phyloP scores from a whole-genome alignment of 805 yeast species.

The Candida ipomoeae region DNA sequence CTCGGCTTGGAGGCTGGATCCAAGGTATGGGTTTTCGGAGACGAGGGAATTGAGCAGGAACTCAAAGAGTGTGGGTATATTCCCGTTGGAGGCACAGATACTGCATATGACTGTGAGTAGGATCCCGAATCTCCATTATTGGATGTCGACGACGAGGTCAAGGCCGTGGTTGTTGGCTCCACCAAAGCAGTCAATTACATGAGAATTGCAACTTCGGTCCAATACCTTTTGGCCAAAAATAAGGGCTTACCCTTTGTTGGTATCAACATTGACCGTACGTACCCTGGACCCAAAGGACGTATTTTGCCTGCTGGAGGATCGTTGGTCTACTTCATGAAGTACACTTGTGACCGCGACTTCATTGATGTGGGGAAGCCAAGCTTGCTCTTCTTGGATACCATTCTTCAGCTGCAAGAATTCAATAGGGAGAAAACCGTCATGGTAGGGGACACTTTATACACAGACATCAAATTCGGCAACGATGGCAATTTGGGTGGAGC shows the following conservation, averaged over 20 bases:
- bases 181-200: slow-evolving; percentile 35
- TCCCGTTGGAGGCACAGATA: slow-evolving; percentile 35
- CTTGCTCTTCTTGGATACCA: slow-evolving; percentile 25
- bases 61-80: slow-evolving; percentile 28
- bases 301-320: slow-evolving; percentile 41
- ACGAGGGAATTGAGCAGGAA: slow-evolving; percentile 35
- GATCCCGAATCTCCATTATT: slow-evolving; percentile 24
- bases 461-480: slow-evolving; percentile 42
- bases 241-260: slow-evolving; percentile 36
- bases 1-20: slow-evolving; percentile 25
- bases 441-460: slow-evolving; percentile 42
- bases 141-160: slow-evolving; percentile 34
- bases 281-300: slow-evolving; percentile 37
- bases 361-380: slow-evolving; percentile 40
- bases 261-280: slow-evolving; percentile 37
- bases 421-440: slow-evolving; percentile 28
- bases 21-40: slow-evolving; percentile 41
- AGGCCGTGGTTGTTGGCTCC: slow-evolving; percentile 39
- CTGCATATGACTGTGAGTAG: slow-evolving; percentile 23
- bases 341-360: slow-evolving; percentile 30
- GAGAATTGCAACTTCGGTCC: slow-evolving; percentile 35
- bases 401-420: slow-evolving; percentile 25
- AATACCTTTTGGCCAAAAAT: slow-evolving; percentile 30
- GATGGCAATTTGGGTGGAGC: slow-evolving; percentile 34
- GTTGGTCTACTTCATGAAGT: slow-evolving; percentile 35